phyloP scores from a whole-genome alignment of 306 rosid species.

The Rubus parviflorus region DNA sequence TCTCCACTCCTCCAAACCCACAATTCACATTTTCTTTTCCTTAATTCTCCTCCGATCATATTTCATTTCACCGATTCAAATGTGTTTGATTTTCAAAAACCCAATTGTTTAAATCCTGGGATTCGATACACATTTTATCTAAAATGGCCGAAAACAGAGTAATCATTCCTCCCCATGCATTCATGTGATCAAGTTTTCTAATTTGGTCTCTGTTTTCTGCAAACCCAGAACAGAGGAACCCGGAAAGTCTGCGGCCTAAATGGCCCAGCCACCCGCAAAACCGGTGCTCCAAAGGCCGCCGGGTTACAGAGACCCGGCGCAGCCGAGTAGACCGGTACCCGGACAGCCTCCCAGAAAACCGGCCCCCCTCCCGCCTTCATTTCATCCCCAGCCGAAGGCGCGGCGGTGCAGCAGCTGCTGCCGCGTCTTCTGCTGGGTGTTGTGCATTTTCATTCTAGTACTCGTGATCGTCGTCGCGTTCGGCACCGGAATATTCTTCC shows the following conservation, averaged over 20 bases:
- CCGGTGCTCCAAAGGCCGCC: conserved; percentile 77
- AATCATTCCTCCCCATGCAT: not conserved
- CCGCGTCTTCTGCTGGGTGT: conserved; percentile 50
- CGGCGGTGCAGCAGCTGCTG: conserved; percentile 32
- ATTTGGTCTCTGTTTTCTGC: not conserved
- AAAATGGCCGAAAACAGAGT: not conserved
- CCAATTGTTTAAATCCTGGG: not conserved
- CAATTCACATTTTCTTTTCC: not conserved
- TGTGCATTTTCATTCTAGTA: conserved; percentile 41
- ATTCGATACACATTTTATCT: not conserved
- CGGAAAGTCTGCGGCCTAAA: conserved; percentile 4
- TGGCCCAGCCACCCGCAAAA: conserved; percentile 40
- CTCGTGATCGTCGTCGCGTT: conserved; percentile 29
- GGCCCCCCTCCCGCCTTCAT: conserved; percentile 48
- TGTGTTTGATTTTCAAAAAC: not conserved
- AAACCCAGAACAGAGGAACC: not conserved
- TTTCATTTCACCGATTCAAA: not conserved
- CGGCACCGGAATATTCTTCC: conserved; percentile 51
- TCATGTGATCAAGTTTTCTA: not conserved
- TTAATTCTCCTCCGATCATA: not conserved
- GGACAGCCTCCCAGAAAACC: conserved; percentile 36
- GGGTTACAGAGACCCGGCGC: conserved; percentile 43
- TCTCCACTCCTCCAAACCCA: not conserved
- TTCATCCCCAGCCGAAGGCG: conserved; percentile 15
- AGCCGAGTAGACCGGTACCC: conserved; percentile 12